A percentile compares a stretch with the other conserved stretches of the same genome.
These are phyloP conservation scores for Candida sonorensis DNA, from an alignment of 805 yeast species.

Conservation along the genomic window DNA sequence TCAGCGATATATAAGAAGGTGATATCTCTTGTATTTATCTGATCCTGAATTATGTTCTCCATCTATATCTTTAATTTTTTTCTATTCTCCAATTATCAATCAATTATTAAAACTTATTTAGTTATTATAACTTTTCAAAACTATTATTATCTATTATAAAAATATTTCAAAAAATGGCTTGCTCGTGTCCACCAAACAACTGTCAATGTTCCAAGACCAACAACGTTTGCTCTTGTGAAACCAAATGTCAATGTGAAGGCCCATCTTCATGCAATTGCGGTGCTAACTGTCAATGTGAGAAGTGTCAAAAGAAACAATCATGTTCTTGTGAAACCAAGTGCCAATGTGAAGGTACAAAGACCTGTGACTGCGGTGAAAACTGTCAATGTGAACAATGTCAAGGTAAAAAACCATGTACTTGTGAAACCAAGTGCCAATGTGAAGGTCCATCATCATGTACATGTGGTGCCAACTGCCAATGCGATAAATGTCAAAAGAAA, in stretches of 20 bases:
- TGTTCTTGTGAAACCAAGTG: conserved; percentile 5
- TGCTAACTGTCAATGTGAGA: too few species aligned
- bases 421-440: conserved; percentile 6
- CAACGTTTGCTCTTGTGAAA: neutral
- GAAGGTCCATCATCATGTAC: neutral
- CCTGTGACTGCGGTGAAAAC: neutral
- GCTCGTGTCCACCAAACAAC: conserved; percentile 4
- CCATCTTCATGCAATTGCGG: too few species aligned
- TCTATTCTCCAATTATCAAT: too few species aligned
- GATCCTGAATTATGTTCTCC: too few species aligned
- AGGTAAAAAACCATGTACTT: conserved; percentile 2
- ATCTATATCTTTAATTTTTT: too few species aligned
- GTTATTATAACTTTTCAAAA: neutral
- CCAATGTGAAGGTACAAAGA: conserved; percentile 2
- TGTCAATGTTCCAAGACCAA: neutral
- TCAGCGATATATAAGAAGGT: too few species aligned
- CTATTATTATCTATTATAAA: neutral
- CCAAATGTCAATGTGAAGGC: conserved; percentile 2
- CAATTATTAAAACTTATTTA: neutral
- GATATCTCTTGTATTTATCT: too few species aligned
- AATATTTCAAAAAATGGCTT: conserved; percentile 1
- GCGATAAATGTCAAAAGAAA: neutral
- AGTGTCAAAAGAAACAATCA: too few species aligned
- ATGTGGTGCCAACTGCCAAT: neutral
- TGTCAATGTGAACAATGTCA: too few species aligned